Evolutionary conservation across 164 flowering plant genomes (phyloP).

Genomic region (Nelumbo lutea): DNA sequence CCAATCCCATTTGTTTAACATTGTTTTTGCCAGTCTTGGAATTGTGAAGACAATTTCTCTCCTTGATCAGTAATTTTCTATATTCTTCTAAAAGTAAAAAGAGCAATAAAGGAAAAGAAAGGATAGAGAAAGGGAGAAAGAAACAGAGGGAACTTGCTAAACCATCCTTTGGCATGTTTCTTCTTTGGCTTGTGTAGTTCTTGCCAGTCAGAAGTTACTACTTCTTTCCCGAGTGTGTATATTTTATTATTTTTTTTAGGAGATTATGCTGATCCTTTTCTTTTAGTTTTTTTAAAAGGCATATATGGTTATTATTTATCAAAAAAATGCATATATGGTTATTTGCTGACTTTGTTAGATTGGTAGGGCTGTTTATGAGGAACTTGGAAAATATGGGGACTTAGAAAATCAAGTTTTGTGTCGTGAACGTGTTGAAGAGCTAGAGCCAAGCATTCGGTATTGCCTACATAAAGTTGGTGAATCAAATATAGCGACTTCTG

Average conservation of each 20-base stretch:
- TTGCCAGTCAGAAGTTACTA: background rate
- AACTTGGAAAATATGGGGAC: slow-evolving; percentile 94
- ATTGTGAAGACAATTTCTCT: background rate
- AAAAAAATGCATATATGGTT: background rate
- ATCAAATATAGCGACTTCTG: slow-evolving; percentile 76
- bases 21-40: background rate
- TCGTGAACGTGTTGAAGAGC: slow-evolving; percentile 92
- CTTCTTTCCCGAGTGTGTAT: background rate
- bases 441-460: slow-evolving; percentile 85
- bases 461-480: slow-evolving; percentile 88
- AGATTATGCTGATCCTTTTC: background rate
- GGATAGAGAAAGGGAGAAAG: too few relatives aligned
- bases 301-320: background rate
- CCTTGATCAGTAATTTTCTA: background rate
- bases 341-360: slow-evolving; percentile 11
- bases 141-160: background rate
- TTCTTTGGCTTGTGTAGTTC: background rate
- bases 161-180: background rate
- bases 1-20: slow-evolving; percentile 1
- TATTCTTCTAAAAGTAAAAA: too few relatives aligned
- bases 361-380: slow-evolving; percentile 88
- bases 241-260: background rate
- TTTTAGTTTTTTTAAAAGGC: too few relatives aligned
- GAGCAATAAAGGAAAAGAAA: too few relatives aligned
- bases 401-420: slow-evolving; percentile 87